Conservation (phyloP, 306 rosid species). For the Cajanus cajan region DNA sequence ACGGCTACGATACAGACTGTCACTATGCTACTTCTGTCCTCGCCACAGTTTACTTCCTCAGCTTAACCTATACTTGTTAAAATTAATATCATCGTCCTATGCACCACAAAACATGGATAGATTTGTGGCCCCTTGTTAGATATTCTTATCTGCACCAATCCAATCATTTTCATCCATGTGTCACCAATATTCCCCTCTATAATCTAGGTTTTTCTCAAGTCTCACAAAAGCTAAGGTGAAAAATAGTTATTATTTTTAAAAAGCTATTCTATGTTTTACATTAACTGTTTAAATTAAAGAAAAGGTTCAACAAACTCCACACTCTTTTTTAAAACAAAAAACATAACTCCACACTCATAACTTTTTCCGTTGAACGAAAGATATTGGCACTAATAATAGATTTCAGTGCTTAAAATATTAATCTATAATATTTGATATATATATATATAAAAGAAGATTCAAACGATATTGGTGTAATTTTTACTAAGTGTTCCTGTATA, state of each 20-base stretch:
- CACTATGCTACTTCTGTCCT: neutral
- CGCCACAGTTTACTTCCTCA: neutral
- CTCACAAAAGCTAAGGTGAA: no score
- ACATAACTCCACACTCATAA: no score
- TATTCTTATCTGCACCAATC: slow-evolving; percentile 57
- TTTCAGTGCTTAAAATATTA: no score
- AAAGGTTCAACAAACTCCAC: no score
- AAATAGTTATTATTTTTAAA: neutral
- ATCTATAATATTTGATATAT: no score
- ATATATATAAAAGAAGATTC: no score
- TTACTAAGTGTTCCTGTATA: no score
- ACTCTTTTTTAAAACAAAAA: no score
- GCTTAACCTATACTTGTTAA: slow-evolving; percentile 6
- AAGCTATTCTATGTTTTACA: neutral
- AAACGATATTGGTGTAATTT: no score
- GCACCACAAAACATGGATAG: slow-evolving; percentile 63
- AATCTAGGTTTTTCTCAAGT: neutral
- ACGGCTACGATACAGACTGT: slow-evolving; percentile 2
- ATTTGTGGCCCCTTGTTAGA: slow-evolving; percentile 45
- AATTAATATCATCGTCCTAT: slow-evolving; percentile 34
- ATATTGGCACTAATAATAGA: no score
- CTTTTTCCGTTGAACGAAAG: no score
- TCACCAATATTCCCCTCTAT: slow-evolving; percentile 12
- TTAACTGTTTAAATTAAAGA: no score
- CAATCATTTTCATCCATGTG: slow-evolving; percentile 57